phyloP scores from a whole-genome alignment of 345 rosid species.

The Nasturtium officinale region DNA sequence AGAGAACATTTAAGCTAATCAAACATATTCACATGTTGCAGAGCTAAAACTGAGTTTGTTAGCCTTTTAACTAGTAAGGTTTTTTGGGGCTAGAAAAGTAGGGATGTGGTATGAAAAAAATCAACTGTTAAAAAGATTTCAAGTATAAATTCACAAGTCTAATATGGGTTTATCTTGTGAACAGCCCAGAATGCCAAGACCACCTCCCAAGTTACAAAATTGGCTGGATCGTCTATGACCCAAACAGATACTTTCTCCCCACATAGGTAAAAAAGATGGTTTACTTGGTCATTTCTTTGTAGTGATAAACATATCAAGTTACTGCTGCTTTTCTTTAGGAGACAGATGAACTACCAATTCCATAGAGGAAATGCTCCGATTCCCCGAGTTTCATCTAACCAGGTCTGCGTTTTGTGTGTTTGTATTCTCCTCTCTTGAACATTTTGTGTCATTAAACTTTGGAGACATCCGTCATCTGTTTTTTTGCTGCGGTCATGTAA shows the following conservation, averaged over 20 bases:
- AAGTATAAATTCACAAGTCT: not conserved
- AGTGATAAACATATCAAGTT: not conserved
- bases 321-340: not conserved
- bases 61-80: too few relatives aligned
- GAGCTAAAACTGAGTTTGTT: not conserved
- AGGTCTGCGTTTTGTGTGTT: constrained; percentile 46
- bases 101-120: not conserved
- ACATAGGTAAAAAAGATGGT: constrained; percentile 19
- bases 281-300: not conserved
- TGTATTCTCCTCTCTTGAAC: too few relatives aligned
- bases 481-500: not conserved
- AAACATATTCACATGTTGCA: not conserved
- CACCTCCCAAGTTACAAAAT: constrained; percentile 23
- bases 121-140: not conserved
- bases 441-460: not conserved
- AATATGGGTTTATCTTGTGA: constrained; percentile 9
- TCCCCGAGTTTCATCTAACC: constrained; percentile 68
- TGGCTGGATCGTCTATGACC: constrained; percentile 8
- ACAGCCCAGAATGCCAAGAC: constrained; percentile 35
- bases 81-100: not conserved
- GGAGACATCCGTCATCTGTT: not conserved
- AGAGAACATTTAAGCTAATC: not conserved
- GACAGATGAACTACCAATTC: constrained; percentile 43
- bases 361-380: constrained; percentile 42
- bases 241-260: constrained; percentile 10